phyloP scores from a whole-genome alignment of 805 yeast species.

The Hanseniaspora pseudoguilliermondii region DNA sequence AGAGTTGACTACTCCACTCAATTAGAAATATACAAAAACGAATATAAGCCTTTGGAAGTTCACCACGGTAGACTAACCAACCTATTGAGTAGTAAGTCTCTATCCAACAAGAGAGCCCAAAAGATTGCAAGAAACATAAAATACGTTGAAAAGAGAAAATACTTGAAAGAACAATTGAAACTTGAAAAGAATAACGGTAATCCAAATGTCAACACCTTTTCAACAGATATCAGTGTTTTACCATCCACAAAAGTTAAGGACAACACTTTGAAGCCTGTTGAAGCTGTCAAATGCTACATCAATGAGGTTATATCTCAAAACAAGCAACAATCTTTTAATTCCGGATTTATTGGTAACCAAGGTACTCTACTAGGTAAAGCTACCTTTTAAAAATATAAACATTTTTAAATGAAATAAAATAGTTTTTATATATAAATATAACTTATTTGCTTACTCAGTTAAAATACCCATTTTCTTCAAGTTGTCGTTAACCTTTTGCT shows the following conservation, averaged over 20 bases:
- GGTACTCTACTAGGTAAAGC: conserved; percentile 84
- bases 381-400: conserved; percentile 30
- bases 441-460: conserved; percentile 17
- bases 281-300: conserved; percentile 18
- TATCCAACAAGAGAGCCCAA: conserved; percentile 66
- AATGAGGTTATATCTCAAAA: conserved; percentile 8
- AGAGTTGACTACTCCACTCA: conserved; percentile 27
- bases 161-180: conserved; percentile 31
- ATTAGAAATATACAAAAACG: conserved; percentile 30
- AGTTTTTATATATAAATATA: conserved; percentile 11
- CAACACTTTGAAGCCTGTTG: conserved; percentile 14
- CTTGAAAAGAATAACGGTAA: conserved; percentile 22
- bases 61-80: conserved; percentile 17
- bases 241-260: conserved; percentile 13
- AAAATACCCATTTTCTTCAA: conserved; percentile 35
- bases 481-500: conserved; percentile 43
- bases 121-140: conserved; percentile 69
- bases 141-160: conserved; percentile 49
- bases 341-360: conserved; percentile 36
- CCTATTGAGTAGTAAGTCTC: conserved; percentile 40
- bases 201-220: conserved; percentile 33
- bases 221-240: conserved; percentile 35
- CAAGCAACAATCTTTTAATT: conserved; percentile 29
- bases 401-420: not conserved
- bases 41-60: conserved; percentile 15